These are phyloP conservation scores for Olyra latifolia DNA, from an alignment of 176 grass and related monocot genomes.

Conservation along the genomic window DNA sequence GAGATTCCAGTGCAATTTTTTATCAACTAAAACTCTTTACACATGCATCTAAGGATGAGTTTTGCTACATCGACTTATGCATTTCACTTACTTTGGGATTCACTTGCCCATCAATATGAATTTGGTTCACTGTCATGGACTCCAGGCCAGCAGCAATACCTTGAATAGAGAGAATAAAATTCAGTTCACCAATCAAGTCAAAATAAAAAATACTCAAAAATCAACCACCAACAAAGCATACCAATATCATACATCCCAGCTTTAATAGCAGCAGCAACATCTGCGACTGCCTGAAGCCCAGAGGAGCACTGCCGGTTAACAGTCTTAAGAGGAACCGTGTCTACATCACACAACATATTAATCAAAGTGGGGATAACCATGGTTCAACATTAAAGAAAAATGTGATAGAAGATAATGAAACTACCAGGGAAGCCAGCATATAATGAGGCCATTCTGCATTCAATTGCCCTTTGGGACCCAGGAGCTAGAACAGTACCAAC, in stretches of 20 bases:
- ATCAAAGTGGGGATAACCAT: neutral
- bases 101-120: conserved; percentile 27
- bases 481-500: conserved; percentile 89
- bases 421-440: conserved; percentile 89
- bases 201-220: conserved; percentile 10
- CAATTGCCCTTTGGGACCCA: conserved; percentile 88
- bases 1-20: conserved; percentile 26
- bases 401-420: neutral
- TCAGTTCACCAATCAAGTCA: conserved; percentile 25
- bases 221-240: conserved; percentile 26
- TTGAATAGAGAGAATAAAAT: conserved; percentile 34
- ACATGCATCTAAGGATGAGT: conserved; percentile 10
- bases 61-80: conserved; percentile 6
- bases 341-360: conserved; percentile 48
- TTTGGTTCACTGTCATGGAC: conserved; percentile 75
- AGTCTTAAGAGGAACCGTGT: conserved; percentile 89
- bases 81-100: conserved; percentile 76
- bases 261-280: conserved; percentile 86
- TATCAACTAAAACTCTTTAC: conserved; percentile 24
- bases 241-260: conserved; percentile 83
- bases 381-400: neutral
- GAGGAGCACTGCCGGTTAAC: conserved; percentile 91
- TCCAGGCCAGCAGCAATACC: conserved; percentile 94
- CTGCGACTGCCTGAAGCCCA: conserved; percentile 92
- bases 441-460: conserved; percentile 89